Conservation (phyloP, 23 red algal genomes). For the Gracilaria caudata region DNA sequence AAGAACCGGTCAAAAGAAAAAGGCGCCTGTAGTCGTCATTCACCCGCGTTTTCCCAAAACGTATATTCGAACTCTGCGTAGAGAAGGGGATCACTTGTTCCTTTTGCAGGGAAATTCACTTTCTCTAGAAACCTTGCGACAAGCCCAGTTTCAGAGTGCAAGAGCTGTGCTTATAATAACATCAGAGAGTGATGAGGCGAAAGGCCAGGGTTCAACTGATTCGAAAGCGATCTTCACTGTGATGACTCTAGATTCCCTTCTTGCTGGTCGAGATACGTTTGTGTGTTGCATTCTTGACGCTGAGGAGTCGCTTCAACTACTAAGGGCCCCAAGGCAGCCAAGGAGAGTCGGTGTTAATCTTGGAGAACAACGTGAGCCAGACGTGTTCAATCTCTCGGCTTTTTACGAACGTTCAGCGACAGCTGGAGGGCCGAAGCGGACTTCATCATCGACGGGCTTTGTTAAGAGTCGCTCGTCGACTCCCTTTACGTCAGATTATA, state of each 20-base stretch:
- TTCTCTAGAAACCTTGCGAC: constrained; percentile 70
- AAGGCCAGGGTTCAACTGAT: constrained; percentile 61
- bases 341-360: constrained; percentile 54
- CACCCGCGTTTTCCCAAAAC: constrained; percentile 75
- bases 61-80: constrained; percentile 43
- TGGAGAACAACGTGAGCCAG: constrained; percentile 57
- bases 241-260: constrained; percentile 82
- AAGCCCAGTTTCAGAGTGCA: constrained; percentile 79
- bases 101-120: constrained; percentile 69
- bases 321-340: constrained; percentile 55
- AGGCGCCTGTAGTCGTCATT: constrained; percentile 75
- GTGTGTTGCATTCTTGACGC: constrained; percentile 85
- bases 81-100: constrained; percentile 50
- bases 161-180: constrained; percentile 74
- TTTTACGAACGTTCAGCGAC: constrained; percentile 26
- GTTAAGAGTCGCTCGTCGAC: constrained; percentile 35
- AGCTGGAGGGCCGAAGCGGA: constrained; percentile 23
- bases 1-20: constrained; percentile 52
- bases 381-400: constrained; percentile 29
- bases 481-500: constrained; percentile 17
- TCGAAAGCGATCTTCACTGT: constrained; percentile 80
- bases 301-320: constrained; percentile 69
- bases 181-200: constrained; percentile 53
- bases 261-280: constrained; percentile 64
- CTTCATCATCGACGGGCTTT: constrained; percentile 31